Evolutionary conservation across 129 eudicot genomes (phyloP).

Genomic region (Saussurea involucrata): DNA sequence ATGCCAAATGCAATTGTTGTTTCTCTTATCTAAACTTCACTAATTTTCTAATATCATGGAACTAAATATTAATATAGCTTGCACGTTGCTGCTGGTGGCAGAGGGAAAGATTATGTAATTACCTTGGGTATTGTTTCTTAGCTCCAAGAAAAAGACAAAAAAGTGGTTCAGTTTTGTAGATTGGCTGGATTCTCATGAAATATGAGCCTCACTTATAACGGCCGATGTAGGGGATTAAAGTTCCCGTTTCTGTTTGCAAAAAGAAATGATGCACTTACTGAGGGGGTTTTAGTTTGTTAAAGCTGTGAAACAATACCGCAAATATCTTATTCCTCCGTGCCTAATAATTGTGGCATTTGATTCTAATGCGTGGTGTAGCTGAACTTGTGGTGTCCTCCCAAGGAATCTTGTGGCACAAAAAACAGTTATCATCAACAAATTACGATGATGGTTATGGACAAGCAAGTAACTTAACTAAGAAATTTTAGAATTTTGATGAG

Average conservation of each 20-base stretch:
- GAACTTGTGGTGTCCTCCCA: background rate
- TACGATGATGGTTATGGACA: background rate
- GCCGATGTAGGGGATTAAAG: background rate
- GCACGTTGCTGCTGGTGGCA: background rate
- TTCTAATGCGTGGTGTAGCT: background rate
- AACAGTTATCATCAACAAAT: background rate
- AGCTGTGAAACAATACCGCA: background rate
- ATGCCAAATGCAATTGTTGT: background rate
- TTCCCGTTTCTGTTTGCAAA: background rate
- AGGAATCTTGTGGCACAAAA: background rate
- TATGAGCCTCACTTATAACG: background rate
- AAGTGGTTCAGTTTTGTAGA: background rate
- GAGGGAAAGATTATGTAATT: background rate
- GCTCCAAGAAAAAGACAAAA: background rate
- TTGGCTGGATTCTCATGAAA: background rate
- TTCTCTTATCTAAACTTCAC: background rate
- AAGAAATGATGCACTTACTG: background rate
- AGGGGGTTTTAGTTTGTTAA: background rate
- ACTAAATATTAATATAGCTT: background rate
- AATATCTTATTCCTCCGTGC: background rate
- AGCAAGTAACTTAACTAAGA: background rate
- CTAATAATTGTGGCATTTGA: background rate
- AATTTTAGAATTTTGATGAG: background rate
- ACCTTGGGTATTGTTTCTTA: background rate
- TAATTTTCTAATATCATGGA: background rate